phyloP scores from a whole-genome alignment of 768 basidiomycete species.

The Mycena epipterygia region DNA sequence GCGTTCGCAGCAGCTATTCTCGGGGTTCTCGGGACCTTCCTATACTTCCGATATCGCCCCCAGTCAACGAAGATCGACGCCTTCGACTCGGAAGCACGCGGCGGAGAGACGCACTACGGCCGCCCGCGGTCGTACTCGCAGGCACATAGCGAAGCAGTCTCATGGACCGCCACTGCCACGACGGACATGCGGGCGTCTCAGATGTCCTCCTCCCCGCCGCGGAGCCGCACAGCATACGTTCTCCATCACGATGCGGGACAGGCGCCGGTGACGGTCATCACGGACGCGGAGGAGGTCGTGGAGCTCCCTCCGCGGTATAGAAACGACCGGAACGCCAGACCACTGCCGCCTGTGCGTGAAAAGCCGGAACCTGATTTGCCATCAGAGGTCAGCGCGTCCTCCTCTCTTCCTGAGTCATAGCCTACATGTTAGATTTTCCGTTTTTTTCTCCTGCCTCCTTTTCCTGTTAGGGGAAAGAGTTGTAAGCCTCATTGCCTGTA shows the following conservation, averaged over 20 bases:
- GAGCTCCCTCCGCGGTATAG: slow-evolving; percentile 53
- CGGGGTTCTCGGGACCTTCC: slow-evolving; percentile 27
- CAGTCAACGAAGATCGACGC: slow-evolving; percentile 12
- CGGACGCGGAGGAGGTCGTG: slow-evolving; percentile 51
- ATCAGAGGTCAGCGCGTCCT: too few species aligned
- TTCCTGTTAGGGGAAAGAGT: too few species aligned
- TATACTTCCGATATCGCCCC: slow-evolving; percentile 15
- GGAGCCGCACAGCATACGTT: slow-evolving; percentile 48
- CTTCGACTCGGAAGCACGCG: not conserved
- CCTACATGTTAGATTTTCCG: too few species aligned
- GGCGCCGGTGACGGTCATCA: slow-evolving; percentile 55
- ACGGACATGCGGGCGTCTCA: too few species aligned
- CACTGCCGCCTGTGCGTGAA: not conserved
- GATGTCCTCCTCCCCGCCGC: not conserved
- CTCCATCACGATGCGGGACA: slow-evolving; percentile 59
- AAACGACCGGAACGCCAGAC: not conserved
- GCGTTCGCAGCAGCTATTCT: slow-evolving; percentile 34
- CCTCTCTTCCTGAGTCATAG: too few species aligned
- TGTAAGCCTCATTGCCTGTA: too few species aligned
- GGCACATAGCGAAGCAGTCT: not conserved
- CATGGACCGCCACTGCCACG: slow-evolving; percentile 4
- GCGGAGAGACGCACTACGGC: not conserved
- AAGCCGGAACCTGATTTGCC: not conserved
- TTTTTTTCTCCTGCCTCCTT: too few species aligned
- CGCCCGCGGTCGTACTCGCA: not conserved